These are phyloP conservation scores for Calonectria montana DNA, from an alignment of 2,329 filamentous ascomycete genomes.

Conservation along the genomic window DNA sequence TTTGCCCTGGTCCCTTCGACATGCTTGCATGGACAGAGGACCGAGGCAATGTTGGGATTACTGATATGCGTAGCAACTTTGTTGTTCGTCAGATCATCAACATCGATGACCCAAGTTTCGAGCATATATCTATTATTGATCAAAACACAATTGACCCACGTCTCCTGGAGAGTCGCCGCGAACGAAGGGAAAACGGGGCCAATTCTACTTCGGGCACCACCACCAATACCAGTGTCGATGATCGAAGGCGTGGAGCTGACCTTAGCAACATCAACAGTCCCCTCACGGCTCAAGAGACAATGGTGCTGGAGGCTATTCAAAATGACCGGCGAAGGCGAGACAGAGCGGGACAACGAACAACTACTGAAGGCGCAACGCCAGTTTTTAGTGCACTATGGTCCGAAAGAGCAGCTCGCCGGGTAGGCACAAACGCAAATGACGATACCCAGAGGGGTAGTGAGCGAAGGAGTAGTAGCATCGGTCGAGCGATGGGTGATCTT, in stretches of 20 bases:
- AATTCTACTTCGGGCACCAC: slow-evolving; percentile 15
- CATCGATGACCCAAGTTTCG: slow-evolving; percentile 69
- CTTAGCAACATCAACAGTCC: slow-evolving; percentile 62
- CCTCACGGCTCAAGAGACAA: slow-evolving; percentile 64
- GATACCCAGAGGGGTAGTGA: slow-evolving; percentile 46
- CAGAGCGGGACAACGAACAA: slow-evolving; percentile 46
- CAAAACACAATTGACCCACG: slow-evolving; percentile 65
- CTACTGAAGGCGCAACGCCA: slow-evolving; percentile 28
- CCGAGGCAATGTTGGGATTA: slow-evolving; percentile 78
- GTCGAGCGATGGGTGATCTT: slow-evolving; percentile 51
- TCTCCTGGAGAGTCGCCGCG: slow-evolving; percentile 60
- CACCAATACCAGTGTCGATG: slow-evolving; percentile 32
- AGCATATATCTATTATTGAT: slow-evolving; percentile 68
- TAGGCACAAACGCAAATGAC: slow-evolving; percentile 36
- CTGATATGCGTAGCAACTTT: slow-evolving; percentile 77
- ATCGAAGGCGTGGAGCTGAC: slow-evolving; percentile 42
- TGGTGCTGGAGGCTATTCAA: slow-evolving; percentile 67
- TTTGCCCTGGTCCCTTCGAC: slow-evolving; percentile 90
- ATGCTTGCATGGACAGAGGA: slow-evolving; percentile 95
- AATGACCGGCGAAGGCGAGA: slow-evolving; percentile 64
- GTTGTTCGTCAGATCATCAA: slow-evolving; percentile 75
- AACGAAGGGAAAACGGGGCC: slow-evolving; percentile 47
- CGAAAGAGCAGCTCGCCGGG: slow-evolving; percentile 28
- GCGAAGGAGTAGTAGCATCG: slow-evolving; percentile 51
- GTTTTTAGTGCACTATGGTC: slow-evolving; percentile 25